phyloP scores from a whole-genome alignment of 495 filamentous ascomycete genomes.

The Durotheca rogersii region DNA sequence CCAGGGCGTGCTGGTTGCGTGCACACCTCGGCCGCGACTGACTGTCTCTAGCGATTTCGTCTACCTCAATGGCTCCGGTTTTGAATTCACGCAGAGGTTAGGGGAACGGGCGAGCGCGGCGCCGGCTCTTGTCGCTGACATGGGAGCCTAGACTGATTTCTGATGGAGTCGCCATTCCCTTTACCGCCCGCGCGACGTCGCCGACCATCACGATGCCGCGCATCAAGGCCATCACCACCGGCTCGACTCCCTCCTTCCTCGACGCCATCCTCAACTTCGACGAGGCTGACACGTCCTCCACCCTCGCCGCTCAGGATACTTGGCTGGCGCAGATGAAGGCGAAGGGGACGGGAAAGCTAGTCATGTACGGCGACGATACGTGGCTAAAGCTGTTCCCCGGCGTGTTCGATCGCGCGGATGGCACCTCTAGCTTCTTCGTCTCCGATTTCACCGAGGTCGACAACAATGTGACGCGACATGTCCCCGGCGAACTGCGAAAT shows the following conservation, averaged over 20 bases:
- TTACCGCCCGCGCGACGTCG: conserved; percentile 92
- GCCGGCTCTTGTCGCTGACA: conserved; percentile 19
- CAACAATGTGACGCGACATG: conserved; percentile 92
- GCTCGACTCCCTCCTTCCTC: conserved; percentile 92
- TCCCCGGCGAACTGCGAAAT: conserved; percentile 69
- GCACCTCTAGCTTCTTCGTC: conserved; percentile 97
- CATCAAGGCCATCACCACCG: conserved; percentile 95
- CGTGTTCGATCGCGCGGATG: conserved; percentile 81
- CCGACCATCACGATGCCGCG: conserved; percentile 98
- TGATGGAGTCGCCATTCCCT: conserved; percentile 79
- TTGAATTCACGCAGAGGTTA: conserved; percentile 86
- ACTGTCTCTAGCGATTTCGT: conserved; percentile 82
- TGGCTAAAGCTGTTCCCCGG: conserved; percentile 96
- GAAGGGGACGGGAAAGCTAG: conserved; percentile 65
- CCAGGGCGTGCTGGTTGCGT: conserved; percentile 4
- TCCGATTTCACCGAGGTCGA: conserved; percentile 98
- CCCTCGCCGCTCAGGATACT: conserved; percentile 82
- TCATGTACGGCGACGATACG: conserved; percentile 98
- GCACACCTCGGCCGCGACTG: conserved; percentile 7
- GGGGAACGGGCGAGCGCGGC: conserved; percentile 9
- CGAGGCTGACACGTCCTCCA: conserved; percentile 87
- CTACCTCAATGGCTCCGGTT: conserved; percentile 76
- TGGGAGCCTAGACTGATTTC: conserved; percentile 68
- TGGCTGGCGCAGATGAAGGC: conserved; percentile 92
- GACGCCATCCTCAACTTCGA: conserved; percentile 97